Evolutionary conservation across 192 early-diverging fungal genomes (phyloP).

Genomic region (Backusella mclennaniae): DNA sequence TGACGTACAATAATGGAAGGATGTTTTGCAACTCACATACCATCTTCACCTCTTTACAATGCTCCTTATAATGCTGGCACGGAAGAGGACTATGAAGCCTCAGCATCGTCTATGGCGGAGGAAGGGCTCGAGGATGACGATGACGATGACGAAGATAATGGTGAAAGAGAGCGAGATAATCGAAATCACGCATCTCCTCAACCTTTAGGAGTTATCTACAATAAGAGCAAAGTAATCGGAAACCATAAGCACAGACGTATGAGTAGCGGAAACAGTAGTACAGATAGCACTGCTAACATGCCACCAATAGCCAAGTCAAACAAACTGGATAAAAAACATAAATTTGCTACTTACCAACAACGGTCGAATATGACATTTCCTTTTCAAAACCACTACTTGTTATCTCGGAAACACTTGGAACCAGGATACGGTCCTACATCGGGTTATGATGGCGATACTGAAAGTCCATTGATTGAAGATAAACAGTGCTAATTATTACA

Average conservation of each 20-base stretch:
- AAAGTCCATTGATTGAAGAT: conserved; percentile 6
- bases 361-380: background rate
- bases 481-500: background rate
- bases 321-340: background rate
- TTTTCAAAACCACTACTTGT: background rate
- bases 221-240: background rate
- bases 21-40: background rate
- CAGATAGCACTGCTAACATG: background rate
- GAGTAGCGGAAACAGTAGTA: conserved; percentile 13
- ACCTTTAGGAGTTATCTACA: background rate
- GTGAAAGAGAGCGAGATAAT: background rate
- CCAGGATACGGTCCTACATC: background rate
- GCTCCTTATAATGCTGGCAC: background rate
- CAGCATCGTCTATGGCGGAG: conserved; percentile 8
- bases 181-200: background rate
- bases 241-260: background rate
- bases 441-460: conserved; percentile 14
- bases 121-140: background rate
- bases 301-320: background rate
- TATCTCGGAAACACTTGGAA: background rate
- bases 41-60: background rate
- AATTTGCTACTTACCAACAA: background rate
- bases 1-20: background rate
- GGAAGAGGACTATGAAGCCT: conserved; percentile 5
- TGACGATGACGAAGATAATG: background rate